Base-by-base conservation (phyloP, 2,329 filamentous ascomycete genomes). In the Aspergillus transmontanensis region DNA sequence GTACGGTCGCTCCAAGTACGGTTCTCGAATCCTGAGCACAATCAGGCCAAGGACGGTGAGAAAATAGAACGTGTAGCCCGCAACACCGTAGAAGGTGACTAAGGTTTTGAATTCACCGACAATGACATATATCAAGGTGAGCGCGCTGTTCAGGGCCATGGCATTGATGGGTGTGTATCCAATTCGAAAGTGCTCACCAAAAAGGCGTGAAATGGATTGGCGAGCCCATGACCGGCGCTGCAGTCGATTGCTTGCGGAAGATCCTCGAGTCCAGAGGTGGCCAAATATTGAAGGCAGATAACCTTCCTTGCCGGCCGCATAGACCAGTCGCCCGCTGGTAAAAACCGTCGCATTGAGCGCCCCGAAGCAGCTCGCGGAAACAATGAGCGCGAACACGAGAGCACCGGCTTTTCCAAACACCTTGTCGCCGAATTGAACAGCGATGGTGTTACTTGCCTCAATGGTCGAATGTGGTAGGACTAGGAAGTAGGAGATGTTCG, bases 21-120 rank as follows among this genome's bases (percentile, higher is more conserved):
- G 95, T 77, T 99, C 95, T 66, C 86, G 87, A 34, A 98, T 92
- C 34, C 95, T 86, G 65, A 99, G 83, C 58, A 99, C 87, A 66
- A 99, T 97, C 56, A 99, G 84, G 0, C 95, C 95, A 0, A 99
- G 86, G 0, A 99, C 95, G 0, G 94, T 96, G 61, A 96, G 82
- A 78, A 99, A 99, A 81, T 99, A 99, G 76, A 99, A 99, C 0
- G 92, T 92, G 77, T 99, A 99, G 16, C 94, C 94, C 0, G 95
- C 95, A 14, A 99, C 95, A 61, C 95, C 95, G 80, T 98, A 98
- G 76, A 99, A 99, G 0, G 95, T 98, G 62, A 98, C 86, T 2
- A 99, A 86, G 0, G 94, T 97, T 58, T 88, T 85, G 75, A 99
- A 98, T 76, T 97, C 93, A 78, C 95, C 95, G 6, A 96, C 88